Evolutionary conservation across 139 green algal species (phyloP), one percentile per base, ranked within the genome.

Genomic region (Marvania coccoides): DNA sequence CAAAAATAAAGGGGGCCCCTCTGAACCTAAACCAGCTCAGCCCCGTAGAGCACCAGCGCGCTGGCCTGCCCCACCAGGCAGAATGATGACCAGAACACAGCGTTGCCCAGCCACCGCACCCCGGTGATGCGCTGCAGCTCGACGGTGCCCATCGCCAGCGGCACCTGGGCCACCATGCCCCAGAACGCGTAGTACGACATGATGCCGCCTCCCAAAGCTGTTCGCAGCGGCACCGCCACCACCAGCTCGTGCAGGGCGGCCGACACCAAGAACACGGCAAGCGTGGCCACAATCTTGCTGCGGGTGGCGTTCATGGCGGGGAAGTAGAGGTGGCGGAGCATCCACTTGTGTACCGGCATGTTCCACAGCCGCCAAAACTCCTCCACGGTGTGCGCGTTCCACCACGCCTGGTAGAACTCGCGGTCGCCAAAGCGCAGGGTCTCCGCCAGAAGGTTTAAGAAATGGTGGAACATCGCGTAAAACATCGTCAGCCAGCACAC

Each of bases 291-390:
- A 35, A 9, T 10, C 3, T 15, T 34, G 10, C 29, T 26, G 2
- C 29, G 1, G 31, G 61, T 26, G 7, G 60, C 83, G 75, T 14
- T 58, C 23, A 91, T 66, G 30, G 60, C 66, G 0, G 92, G 92
- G 67, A 87, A 92, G 81, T 96, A 98, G 3, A 97, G 77, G 48
- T 91, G 87, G n/a, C 88, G 81, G 65, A 96, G 67, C 77, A 97
- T 84, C 88, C 90, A 98, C 67, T 90, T 3, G 1, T 36, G 13
- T 26, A 24, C 39, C 46, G 61, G 19, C n/a, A n/a, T n/a, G n/a
- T n/a, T n/a, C n/a, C n/a, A n/a, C n/a, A n/a, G n/a, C n/a, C n/a
- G n/a, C n/a, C n/a, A n/a, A n/a, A n/a, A n/a, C n/a, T n/a, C n/a
- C n/a, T n/a, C n/a, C n/a, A n/a, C n/a, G n/a, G n/a, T n/a, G n/a